phyloP scores from a whole-genome alignment of 1,284 basidiomycete genomes.

The Anthracocystis setariae region DNA sequence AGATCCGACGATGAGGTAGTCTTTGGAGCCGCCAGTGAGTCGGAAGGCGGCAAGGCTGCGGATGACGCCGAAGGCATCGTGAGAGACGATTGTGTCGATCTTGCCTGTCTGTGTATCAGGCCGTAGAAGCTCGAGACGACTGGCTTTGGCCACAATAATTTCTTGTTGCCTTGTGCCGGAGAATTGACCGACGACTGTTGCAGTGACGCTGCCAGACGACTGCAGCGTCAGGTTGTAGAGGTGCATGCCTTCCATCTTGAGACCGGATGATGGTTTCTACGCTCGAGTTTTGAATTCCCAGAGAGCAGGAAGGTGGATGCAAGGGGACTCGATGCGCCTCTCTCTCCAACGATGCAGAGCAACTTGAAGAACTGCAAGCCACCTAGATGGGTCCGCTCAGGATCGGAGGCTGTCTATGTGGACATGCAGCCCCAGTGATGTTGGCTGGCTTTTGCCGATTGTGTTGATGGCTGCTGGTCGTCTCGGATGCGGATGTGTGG shows the following conservation, averaged over 20 bases:
- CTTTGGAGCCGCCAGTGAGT: conserved; percentile 59
- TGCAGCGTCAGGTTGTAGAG: conserved; percentile 65
- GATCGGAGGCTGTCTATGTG: not conserved
- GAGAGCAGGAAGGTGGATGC: no score
- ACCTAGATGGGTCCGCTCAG: not conserved
- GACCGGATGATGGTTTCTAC: no score
- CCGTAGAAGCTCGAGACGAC: conserved; percentile 58
- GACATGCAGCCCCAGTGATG: not conserved
- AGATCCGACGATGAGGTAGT: conserved; percentile 66
- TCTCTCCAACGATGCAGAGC: no score
- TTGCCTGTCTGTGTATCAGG: conserved; percentile 62
- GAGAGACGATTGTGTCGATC: conserved; percentile 47
- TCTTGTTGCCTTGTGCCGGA: conserved; percentile 64
- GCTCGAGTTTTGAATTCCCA: no score
- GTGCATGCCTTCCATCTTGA: conserved; percentile 56
- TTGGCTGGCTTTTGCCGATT: no score
- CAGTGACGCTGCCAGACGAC: conserved; percentile 57
- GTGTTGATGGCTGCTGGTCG: not conserved
- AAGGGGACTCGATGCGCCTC: no score
- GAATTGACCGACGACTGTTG: conserved; percentile 64
- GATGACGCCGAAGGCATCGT: conserved; percentile 61
- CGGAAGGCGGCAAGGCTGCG: conserved; percentile 63
- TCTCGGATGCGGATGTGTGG: not conserved
- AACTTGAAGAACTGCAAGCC: no score
- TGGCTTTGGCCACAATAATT: conserved; percentile 61